phyloP scores from a whole-genome alignment of 2,329 filamentous ascomycete species.

The Colletotrichum navitas region DNA sequence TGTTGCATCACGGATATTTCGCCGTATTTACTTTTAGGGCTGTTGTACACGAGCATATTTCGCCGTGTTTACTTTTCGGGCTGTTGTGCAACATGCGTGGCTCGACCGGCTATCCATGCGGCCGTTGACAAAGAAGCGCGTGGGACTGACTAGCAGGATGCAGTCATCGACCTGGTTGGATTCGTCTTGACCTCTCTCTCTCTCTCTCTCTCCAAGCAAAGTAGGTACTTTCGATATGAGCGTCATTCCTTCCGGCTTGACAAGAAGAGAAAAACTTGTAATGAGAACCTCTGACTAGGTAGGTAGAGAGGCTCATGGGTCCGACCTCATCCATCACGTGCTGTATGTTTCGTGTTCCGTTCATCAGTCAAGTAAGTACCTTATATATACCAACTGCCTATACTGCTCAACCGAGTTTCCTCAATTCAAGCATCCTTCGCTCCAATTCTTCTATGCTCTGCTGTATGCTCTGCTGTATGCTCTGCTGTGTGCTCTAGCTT shows the following conservation, averaged over 20 bases:
- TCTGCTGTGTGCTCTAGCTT: neutral
- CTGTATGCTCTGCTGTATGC: neutral
- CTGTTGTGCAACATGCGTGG: slow-evolving; percentile 18
- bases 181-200: slow-evolving; percentile 9
- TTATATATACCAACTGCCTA: neutral
- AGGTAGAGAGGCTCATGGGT: neutral
- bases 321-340: neutral
- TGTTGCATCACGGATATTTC: slow-evolving; percentile 10
- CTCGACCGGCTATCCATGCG: slow-evolving; percentile 5
- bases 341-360: neutral
- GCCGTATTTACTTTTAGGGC: neutral
- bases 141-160: slow-evolving; percentile 23
- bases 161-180: neutral
- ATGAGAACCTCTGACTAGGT: no score
- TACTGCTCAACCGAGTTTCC: neutral
- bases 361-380: neutral
- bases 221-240: neutral
- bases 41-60: neutral
- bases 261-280: neutral
- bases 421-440: neutral
- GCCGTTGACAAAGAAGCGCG: slow-evolving; percentile 25
- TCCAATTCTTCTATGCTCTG: neutral
- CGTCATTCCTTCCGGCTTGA: neutral
- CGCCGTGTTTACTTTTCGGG: neutral
- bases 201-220: neutral